Evolutionary conservation across 805 yeast genomes (phyloP).

Genomic region (Komagataella pastoris): DNA sequence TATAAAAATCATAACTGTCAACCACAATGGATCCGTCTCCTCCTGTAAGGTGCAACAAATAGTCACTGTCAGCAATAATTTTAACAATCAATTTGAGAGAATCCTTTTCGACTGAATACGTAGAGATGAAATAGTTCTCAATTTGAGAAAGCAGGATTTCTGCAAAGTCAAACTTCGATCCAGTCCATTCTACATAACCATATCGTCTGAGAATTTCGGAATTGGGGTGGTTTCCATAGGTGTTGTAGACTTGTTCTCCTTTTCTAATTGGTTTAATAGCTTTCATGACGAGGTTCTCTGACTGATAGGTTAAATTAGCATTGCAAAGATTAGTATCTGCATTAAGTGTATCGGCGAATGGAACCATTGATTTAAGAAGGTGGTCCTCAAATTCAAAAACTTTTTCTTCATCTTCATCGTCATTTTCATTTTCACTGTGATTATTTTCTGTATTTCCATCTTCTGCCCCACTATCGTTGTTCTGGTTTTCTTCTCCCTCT

Average conservation of each 20-base stretch:
- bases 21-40: conserved; percentile 26
- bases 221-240: conserved; percentile 85
- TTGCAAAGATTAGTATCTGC: conserved; percentile 71
- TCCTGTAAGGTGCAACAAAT: conserved; percentile 16
- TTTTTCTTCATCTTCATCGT: conserved; percentile 11
- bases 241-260: conserved; percentile 74
- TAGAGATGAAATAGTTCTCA: conserved; percentile 19
- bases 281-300: conserved; percentile 50
- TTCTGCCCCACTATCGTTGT: conserved; percentile 19
- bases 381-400: conserved; percentile 8
- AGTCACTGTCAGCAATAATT: conserved; percentile 20
- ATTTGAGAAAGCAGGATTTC: conserved; percentile 44
- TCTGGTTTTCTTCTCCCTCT: conserved; percentile 19
- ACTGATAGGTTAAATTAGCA: conserved; percentile 49
- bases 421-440: conserved; percentile 14
- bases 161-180: conserved; percentile 69
- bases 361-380: conserved; percentile 70
- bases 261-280: conserved; percentile 43
- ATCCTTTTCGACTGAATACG: conserved; percentile 11
- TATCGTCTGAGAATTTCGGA: conserved; percentile 83
- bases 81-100: conserved; percentile 23
- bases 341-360: conserved; percentile 83
- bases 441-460: conserved; percentile 6
- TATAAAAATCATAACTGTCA: conserved; percentile 52
- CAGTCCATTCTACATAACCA: conserved; percentile 72